A percentile compares a stretch with the other conserved stretches of the same genome.
Conservation (phyloP, 108 stramenopile genomes). For the Cyclotella kingstonii region DNA sequence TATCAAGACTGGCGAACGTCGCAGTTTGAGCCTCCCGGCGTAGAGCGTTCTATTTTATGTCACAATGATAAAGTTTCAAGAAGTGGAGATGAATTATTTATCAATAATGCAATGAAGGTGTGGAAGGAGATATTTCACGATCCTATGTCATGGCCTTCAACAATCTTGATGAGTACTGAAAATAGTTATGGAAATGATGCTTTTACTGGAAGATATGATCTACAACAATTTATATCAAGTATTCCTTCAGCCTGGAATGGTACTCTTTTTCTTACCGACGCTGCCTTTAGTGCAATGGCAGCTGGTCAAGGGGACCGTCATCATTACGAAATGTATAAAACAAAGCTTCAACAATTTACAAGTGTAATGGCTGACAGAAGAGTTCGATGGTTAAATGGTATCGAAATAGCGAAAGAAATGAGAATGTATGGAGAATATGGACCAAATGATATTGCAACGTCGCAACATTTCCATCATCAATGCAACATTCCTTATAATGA, state of each 20-base stretch:
- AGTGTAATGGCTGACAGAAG: conserved; percentile 16
- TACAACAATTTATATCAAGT: conserved; percentile 3
- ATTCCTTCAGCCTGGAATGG: conserved; percentile 23
- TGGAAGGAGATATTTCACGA: conserved; percentile 39
- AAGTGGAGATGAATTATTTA: conserved; percentile 9
- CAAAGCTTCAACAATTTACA: conserved; percentile 3
- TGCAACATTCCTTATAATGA: conserved; percentile 6
- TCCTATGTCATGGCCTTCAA: conserved; percentile 25
- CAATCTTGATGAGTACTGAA: conserved; percentile 18
- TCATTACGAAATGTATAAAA: conserved; percentile 8
- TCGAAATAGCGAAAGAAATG: conserved; percentile 33
- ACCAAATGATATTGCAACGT: conserved; percentile 4
- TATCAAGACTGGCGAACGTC: conserved; percentile 36
- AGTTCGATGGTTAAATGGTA: conserved; percentile 37
- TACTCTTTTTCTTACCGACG: conserved; percentile 20
- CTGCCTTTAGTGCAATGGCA: conserved; percentile 7
- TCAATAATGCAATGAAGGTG: conserved; percentile 20
- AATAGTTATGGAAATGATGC: not conserved
- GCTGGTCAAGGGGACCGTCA: conserved; percentile 8
- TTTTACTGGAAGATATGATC: conserved; percentile 13
- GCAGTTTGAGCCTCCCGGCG: conserved; percentile 9
- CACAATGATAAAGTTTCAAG: conserved; percentile 37
- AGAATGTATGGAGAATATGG: conserved; percentile 32
- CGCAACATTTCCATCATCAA: conserved; percentile 27
- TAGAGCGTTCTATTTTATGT: conserved; percentile 15